phyloP scores from a whole-genome alignment of 805 yeast species.

The Saccharomycopsis selenospora region DNA sequence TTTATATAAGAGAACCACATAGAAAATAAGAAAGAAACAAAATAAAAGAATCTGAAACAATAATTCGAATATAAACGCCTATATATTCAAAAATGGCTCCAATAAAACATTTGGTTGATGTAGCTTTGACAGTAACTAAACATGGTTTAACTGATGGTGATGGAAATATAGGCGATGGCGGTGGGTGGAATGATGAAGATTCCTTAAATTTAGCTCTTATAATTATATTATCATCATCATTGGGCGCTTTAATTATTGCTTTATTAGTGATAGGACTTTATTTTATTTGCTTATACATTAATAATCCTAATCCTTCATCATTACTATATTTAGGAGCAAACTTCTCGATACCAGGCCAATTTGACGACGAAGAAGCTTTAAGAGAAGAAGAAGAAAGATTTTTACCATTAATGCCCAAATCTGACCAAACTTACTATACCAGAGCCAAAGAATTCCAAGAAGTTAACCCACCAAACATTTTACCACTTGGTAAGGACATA shows the following conservation, averaged over 20 bases:
- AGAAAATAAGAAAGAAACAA: too few species aligned
- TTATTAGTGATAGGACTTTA: constrained; percentile 17
- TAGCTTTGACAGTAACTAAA: not conserved
- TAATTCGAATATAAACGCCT: too few species aligned
- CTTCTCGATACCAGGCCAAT: constrained; percentile 5
- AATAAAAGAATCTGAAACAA: too few species aligned
- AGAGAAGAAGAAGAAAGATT: constrained; percentile 10
- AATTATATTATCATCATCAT: constrained; percentile 10
- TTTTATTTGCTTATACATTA: constrained; percentile 15
- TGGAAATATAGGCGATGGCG: constrained; percentile 4
- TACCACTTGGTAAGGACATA: constrained; percentile 14
- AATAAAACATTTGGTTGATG: not conserved
- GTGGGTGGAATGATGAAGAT: not conserved
- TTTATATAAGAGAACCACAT: too few species aligned
- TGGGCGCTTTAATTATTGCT: constrained; percentile 15
- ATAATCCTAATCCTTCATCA: not conserved
- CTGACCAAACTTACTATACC: constrained; percentile 5
- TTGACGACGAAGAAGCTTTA: constrained; percentile 6
- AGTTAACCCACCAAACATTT: constrained; percentile 11
- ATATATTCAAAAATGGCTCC: constrained; percentile 10
- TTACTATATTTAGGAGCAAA: constrained; percentile 1
- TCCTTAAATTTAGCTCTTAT: constrained; percentile 13
- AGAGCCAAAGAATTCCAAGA: constrained; percentile 7
- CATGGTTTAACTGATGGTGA: constrained; percentile 1
- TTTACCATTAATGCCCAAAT: constrained; percentile 5